Evolutionary conservation across 306 rosid species (phyloP).

Genomic region (Vigna unguiculata): DNA sequence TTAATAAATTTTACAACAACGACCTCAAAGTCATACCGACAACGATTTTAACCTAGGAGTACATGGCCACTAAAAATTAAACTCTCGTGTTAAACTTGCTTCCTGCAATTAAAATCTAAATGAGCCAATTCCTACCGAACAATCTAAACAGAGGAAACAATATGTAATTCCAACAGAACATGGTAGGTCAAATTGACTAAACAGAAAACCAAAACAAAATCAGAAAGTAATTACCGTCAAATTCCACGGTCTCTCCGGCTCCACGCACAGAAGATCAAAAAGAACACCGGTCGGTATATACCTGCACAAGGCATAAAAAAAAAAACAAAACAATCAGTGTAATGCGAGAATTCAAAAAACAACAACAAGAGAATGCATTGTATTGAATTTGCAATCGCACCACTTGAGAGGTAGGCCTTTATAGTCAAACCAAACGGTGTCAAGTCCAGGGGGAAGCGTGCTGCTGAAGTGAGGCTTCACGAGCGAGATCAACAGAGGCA

Average conservation of each 20-base stretch:
- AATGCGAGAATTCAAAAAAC: slow-evolving; percentile 5
- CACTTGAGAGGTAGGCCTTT: slow-evolving; percentile 92
- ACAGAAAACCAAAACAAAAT: slow-evolving; percentile 9
- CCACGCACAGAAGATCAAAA: slow-evolving; percentile 88
- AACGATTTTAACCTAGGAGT: background rate
- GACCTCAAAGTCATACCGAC: background rate
- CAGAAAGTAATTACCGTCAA: slow-evolving; percentile 59
- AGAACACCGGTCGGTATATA: slow-evolving; percentile 94
- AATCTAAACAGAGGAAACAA: background rate
- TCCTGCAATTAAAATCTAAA: background rate
- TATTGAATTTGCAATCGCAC: slow-evolving; percentile 45
- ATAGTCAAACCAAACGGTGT: slow-evolving; percentile 94
- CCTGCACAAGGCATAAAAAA: slow-evolving; percentile 56
- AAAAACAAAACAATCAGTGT: background rate
- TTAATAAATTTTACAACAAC: background rate
- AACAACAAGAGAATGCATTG: background rate
- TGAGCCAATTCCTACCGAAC: background rate
- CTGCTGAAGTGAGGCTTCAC: slow-evolving; percentile 80
- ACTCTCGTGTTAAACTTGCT: no score
- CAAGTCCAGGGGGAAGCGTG: slow-evolving; percentile 86
- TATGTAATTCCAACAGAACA: background rate
- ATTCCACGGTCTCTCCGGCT: slow-evolving; percentile 98
- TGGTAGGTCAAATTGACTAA: background rate
- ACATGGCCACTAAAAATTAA: no score
- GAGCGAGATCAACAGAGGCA: slow-evolving; percentile 80